Conservation (phyloP, 192 early-diverging fungal genomes). For the Coemansia sp. region DNA sequence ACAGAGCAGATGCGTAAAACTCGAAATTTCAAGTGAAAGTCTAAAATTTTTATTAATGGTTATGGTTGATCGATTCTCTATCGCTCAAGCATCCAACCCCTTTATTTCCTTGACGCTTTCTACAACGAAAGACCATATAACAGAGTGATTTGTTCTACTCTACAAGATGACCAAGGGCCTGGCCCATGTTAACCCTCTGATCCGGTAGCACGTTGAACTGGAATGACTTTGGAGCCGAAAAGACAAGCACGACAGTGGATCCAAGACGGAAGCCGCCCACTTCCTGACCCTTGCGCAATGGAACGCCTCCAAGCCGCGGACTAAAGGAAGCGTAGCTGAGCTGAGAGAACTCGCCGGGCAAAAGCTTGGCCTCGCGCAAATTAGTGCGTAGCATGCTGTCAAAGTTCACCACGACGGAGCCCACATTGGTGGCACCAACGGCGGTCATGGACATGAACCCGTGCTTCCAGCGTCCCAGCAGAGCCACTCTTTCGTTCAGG, state of each 20-base stretch:
- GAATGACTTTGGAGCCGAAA: slow-evolving; percentile 89
- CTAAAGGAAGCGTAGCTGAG: slow-evolving; percentile 66
- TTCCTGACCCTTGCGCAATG: slow-evolving; percentile 77
- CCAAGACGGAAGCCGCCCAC: slow-evolving; percentile 96
- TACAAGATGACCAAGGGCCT: slow-evolving; percentile 63
- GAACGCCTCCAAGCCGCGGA: slow-evolving; percentile 64
- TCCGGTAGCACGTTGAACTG: slow-evolving; percentile 71
- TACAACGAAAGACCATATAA: neutral
- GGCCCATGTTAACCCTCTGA: slow-evolving; percentile 80
- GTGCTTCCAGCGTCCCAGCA: slow-evolving; percentile 89
- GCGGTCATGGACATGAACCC: slow-evolving; percentile 97
- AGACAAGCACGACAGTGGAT: slow-evolving; percentile 94
- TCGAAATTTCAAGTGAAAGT: too few relatives aligned
- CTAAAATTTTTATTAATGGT: neutral
- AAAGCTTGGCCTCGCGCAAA: slow-evolving; percentile 54
- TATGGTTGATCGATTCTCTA: neutral
- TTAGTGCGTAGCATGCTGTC: slow-evolving; percentile 81
- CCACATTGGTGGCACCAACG: slow-evolving; percentile 98
- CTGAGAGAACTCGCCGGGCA: slow-evolving; percentile 77
- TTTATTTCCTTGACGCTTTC: too few relatives aligned
- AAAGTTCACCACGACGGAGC: slow-evolving; percentile 93
- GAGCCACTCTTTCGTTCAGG: slow-evolving; percentile 93
- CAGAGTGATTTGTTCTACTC: neutral
- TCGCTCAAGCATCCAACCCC: too few relatives aligned
- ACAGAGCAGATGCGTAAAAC: too few relatives aligned